Evolutionary conservation across 331 rosid species (phyloP).

Genomic region (Malus hybrid): DNA sequence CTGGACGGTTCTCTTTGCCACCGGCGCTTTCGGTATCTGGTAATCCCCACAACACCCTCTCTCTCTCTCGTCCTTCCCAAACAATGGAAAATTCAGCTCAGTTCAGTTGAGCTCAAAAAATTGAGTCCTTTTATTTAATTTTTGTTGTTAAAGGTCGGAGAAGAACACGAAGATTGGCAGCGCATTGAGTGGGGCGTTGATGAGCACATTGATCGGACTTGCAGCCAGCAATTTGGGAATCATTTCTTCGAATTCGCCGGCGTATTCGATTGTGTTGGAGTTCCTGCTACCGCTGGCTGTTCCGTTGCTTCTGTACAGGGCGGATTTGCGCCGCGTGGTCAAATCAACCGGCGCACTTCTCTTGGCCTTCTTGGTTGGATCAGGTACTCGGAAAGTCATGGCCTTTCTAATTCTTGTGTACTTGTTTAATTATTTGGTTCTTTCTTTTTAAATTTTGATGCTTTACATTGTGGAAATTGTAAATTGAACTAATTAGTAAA

Average conservation of each 20-base stretch:
- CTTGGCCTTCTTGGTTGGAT: constrained; percentile 61
- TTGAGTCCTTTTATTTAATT: background rate
- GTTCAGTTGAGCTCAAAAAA: background rate
- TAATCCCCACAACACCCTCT: background rate
- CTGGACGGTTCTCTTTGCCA: constrained; percentile 58
- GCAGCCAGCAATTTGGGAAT: constrained; percentile 71
- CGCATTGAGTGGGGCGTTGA: constrained; percentile 66
- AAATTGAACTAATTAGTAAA: background rate
- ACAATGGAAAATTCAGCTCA: background rate
- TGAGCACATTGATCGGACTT: constrained; percentile 64
- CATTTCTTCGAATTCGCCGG: constrained; percentile 47
- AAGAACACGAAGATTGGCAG: constrained; percentile 58
- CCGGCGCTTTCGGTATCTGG: constrained; percentile 73
- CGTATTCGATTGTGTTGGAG: constrained; percentile 55
- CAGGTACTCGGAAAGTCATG: constrained; percentile 29
- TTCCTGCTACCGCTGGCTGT: constrained; percentile 52
- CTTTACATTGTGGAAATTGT: background rate
- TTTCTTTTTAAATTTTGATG: background rate
- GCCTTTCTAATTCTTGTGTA: background rate
- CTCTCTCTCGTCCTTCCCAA: background rate
- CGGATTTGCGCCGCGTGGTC: constrained; percentile 56
- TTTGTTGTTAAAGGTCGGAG: constrained; percentile 50
- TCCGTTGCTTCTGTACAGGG: constrained; percentile 62
- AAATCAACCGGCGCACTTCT: constrained; percentile 65
- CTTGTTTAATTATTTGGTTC: background rate